phyloP scores from a whole-genome alignment of 2,329 filamentous ascomycete species.

The Hymenoscyphus fraxineus region DNA sequence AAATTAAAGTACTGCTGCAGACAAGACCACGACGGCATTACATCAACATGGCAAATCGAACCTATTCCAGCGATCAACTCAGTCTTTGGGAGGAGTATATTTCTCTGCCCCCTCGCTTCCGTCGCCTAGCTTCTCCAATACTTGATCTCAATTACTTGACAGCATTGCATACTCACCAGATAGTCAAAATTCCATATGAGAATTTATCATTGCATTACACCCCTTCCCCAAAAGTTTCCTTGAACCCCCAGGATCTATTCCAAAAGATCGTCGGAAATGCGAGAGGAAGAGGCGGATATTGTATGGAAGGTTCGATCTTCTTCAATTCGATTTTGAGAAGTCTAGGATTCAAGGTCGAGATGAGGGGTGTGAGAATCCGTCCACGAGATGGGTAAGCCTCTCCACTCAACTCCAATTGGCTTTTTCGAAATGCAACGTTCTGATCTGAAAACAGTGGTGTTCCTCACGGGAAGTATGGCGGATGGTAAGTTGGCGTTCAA shows the following conservation, averaged over 20 bases:
- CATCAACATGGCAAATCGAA: not conserved
- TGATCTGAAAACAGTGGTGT: conserved; percentile 18
- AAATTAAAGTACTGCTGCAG: not conserved
- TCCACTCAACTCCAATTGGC: not conserved
- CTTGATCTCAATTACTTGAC: conserved; percentile 25
- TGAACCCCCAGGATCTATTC: conserved; percentile 29
- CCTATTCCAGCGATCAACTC: conserved; percentile 17
- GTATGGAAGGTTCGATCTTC: conserved; percentile 55
- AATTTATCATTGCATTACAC: conserved; percentile 32
- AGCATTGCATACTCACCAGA: conserved; percentile 26
- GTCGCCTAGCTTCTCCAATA: conserved; percentile 12
- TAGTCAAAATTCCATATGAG: conserved; percentile 28
- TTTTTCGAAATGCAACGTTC: not conserved
- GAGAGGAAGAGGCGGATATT: conserved; percentile 52
- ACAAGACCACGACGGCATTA: not conserved
- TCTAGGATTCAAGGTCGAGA: conserved; percentile 52
- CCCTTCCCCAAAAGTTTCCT: conserved; percentile 14
- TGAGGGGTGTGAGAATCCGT: conserved; percentile 42
- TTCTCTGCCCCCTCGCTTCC: conserved; percentile 23
- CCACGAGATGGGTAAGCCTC: conserved; percentile 11
- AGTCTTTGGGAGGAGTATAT: conserved; percentile 25
- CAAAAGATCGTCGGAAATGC: conserved; percentile 27
- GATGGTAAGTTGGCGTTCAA: conserved; percentile 24
- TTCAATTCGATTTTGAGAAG: conserved; percentile 50
- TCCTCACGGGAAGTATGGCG: conserved; percentile 26